Percentiles rank a stretch among this genome's conserved stretches.
Evolutionary conservation across 768 basidiomycete species (phyloP).

Genomic region (Leccinum longicurvipes): DNA sequence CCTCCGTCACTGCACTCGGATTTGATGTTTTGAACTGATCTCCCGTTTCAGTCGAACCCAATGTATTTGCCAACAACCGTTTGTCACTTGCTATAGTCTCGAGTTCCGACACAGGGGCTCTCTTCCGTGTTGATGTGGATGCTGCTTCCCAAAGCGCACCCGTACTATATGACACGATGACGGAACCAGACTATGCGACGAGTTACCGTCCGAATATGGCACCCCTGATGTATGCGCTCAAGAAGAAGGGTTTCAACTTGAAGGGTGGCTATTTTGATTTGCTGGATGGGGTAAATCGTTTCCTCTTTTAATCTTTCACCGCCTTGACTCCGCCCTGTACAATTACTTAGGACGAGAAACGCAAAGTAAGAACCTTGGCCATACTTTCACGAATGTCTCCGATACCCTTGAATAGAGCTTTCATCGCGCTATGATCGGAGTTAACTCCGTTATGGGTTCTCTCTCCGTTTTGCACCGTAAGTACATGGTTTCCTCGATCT

Average conservation of each 20-base stretch:
- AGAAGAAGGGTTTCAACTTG: conserved; percentile 11
- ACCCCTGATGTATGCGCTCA: conserved; percentile 20
- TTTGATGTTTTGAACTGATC: background rate
- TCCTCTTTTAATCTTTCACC: background rate
- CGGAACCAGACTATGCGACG: conserved; percentile 22
- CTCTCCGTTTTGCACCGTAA: conserved; percentile 23
- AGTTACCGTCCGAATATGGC: conserved; percentile 22
- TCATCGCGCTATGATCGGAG: conserved; percentile 24
- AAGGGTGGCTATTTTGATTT: conserved; percentile 21
- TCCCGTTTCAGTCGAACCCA: conserved; percentile 18
- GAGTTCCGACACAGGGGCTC: conserved; percentile 5
- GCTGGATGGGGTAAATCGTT: conserved; percentile 18
- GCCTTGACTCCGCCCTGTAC: background rate
- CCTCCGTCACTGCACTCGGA: background rate
- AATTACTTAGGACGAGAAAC: conserved; percentile 9
- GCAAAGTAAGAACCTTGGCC: conserved; percentile 3
- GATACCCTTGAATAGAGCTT: conserved; percentile 15
- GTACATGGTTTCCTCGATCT: background rate
- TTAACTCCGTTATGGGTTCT: conserved; percentile 19
- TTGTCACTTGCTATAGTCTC: conserved; percentile 27
- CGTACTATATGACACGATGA: conserved; percentile 24
- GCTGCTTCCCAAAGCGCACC: conserved; percentile 13
- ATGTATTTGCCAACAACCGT: conserved; percentile 33
- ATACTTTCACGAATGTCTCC: background rate
- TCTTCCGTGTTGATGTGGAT: conserved; percentile 5